phyloP scores from a whole-genome alignment of 2,329 filamentous ascomycete species.

The Catunica adiposa region DNA sequence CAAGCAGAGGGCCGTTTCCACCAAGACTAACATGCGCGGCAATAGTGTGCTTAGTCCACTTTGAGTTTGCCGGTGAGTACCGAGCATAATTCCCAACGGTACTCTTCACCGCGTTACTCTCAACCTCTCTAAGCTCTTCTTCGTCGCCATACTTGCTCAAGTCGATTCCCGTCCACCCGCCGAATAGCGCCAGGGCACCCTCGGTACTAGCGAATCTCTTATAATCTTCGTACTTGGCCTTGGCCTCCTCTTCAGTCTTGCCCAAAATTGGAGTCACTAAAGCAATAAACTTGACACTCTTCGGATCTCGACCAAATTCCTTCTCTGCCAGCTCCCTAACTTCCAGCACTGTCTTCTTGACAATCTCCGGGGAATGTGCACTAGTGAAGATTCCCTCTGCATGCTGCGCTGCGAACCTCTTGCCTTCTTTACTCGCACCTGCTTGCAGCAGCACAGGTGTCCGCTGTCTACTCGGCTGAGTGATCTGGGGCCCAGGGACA shows the following conservation, averaged over 20 bases:
- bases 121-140: constrained; percentile 44
- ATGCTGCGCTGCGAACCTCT: constrained; percentile 50
- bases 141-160: constrained; percentile 44
- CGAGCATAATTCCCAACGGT: constrained; percentile 39
- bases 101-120: constrained; percentile 43
- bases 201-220: constrained; percentile 41
- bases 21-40: constrained; percentile 49
- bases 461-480: constrained; percentile 48
- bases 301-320: constrained; percentile 40
- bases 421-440: constrained; percentile 49
- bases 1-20: constrained; percentile 46
- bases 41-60: constrained; percentile 58
- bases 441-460: constrained; percentile 56
- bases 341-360: constrained; percentile 45
- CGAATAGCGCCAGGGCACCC: constrained; percentile 53
- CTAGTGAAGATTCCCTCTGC: constrained; percentile 57
- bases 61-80: constrained; percentile 40
- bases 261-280: constrained; percentile 50
- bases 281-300: constrained; percentile 49
- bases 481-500: constrained; percentile 45
- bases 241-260: constrained; percentile 47
- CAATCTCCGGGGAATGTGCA: constrained; percentile 44
- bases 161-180: constrained; percentile 52
- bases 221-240: constrained; percentile 45
- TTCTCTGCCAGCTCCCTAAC: constrained; percentile 34